A percentile compares a stretch with the other conserved stretches of the same genome.
These are phyloP conservation scores for Mortierella sp. DNA, from an alignment of 371 early-diverging fungal genomes.

Conservation along the genomic window DNA sequence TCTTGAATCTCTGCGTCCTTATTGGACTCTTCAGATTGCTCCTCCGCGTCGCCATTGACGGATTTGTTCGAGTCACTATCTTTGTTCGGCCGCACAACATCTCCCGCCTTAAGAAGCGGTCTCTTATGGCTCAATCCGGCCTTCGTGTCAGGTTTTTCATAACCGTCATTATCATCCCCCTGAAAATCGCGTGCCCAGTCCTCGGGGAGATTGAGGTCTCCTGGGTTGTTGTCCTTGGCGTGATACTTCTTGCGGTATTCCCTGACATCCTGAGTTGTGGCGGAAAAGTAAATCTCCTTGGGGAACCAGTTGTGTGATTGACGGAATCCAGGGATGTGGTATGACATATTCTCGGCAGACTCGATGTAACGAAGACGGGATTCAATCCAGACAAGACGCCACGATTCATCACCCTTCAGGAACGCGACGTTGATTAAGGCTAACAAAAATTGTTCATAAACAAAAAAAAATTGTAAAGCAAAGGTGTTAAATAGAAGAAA, in stretches of 20 bases:
- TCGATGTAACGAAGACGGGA: slow-evolving; percentile 19
- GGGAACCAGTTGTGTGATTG: slow-evolving; percentile 15
- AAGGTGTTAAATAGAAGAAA: too few relatives aligned
- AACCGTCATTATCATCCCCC: too few relatives aligned
- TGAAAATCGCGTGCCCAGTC: too few relatives aligned
- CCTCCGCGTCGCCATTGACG: too few relatives aligned
- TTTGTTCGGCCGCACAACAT: too few relatives aligned
- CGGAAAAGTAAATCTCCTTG: slow-evolving; percentile 20
- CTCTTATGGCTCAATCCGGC: too few relatives aligned
- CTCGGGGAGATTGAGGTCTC: too few relatives aligned
- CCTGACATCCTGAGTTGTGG: slow-evolving; percentile 9
- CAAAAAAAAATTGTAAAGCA: not conserved
- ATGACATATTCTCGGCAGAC: slow-evolving; percentile 22
- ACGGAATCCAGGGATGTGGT: slow-evolving; percentile 23
- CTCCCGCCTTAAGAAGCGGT: too few relatives aligned
- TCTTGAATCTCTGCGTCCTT: too few relatives aligned
- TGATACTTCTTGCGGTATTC: slow-evolving; percentile 6
- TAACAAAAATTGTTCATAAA: not conserved
- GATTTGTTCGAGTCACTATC: too few relatives aligned
- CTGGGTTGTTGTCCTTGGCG: slow-evolving; percentile 5
- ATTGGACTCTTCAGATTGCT: too few relatives aligned
- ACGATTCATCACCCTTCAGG: slow-evolving; percentile 14
- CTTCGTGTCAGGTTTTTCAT: too few relatives aligned
- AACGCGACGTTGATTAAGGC: slow-evolving; percentile 30
- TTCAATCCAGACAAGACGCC: slow-evolving; percentile 23